A percentile compares a stretch with the other conserved stretches of the same genome.
These are phyloP conservation scores for Solanum megistacrolobum DNA, from an alignment of 257 asterid species.

Conservation along the genomic window DNA sequence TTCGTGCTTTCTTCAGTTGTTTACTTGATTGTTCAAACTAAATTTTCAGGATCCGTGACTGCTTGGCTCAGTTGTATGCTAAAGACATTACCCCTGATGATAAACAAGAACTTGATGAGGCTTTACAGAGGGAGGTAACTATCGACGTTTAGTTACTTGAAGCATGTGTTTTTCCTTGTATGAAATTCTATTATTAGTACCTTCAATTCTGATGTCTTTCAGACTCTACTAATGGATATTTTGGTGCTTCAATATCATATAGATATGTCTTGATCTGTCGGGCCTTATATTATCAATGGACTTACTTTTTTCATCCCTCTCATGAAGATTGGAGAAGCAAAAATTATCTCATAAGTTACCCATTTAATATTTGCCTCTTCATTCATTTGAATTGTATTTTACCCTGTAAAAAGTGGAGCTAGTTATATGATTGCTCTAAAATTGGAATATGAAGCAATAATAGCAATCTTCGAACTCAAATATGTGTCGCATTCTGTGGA, in stretches of 20 bases:
- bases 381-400: background rate
- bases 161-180: background rate
- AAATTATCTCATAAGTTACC: background rate
- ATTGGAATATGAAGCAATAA: background rate
- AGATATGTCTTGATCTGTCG: background rate
- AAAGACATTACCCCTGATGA: constrained; percentile 42
- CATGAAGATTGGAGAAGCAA: background rate
- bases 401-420: background rate
- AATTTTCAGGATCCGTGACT: constrained; percentile 27
- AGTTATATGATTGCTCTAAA: background rate
- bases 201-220: background rate
- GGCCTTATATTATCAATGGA: background rate
- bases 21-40: background rate
- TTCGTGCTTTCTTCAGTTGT: background rate
- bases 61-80: constrained; percentile 46
- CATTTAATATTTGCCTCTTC: background rate
- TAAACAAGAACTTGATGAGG: constrained; percentile 44
- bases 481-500: background rate
- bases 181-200: background rate
- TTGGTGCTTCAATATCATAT: background rate
- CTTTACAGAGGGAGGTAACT: constrained; percentile 44
- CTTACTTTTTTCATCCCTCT: background rate
- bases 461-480: background rate
- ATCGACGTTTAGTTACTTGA: background rate
- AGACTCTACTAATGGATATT: background rate